Evolutionary conservation across 495 filamentous ascomycete genomes (phyloP).

Genomic region (Daldinia bambusicola): DNA sequence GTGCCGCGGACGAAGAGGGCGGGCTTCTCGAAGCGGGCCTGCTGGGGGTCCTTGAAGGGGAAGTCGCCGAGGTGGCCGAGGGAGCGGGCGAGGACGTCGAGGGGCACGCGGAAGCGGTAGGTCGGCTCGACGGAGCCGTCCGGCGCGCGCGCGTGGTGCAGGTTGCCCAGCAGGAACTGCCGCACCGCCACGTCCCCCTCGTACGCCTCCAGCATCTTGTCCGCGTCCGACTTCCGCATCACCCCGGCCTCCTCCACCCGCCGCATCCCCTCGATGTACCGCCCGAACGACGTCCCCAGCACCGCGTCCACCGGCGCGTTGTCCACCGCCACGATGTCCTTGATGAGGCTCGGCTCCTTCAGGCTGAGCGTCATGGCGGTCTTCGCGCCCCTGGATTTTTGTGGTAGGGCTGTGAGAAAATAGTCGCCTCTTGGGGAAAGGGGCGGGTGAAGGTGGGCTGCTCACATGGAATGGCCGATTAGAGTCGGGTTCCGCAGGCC

Average conservation of each 20-base stretch:
- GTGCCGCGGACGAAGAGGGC: conserved; percentile 88
- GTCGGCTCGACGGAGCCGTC: background rate
- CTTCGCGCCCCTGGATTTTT: conserved; percentile 83
- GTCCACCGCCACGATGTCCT: conserved; percentile 83
- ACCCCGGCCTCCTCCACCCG: conserved; percentile 74
- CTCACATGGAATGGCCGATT: conserved; percentile 95
- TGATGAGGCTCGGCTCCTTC: conserved; percentile 68
- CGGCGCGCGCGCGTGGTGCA: conserved; percentile 60
- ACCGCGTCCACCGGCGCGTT: conserved; percentile 89
- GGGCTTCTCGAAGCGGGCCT: conserved; percentile 73
- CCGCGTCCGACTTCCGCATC: conserved; percentile 77
- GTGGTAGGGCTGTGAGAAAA: background rate
- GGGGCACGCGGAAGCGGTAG: conserved; percentile 60
- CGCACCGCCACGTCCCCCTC: conserved; percentile 81
- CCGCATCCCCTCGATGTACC: conserved; percentile 87
- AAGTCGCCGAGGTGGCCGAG: conserved; percentile 80
- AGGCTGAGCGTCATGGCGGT: conserved; percentile 90
- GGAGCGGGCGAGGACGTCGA: conserved; percentile 50
- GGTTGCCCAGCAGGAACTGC: conserved; percentile 93
- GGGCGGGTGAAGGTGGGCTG: background rate
- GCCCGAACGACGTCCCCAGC: conserved; percentile 78
- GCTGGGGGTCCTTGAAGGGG: conserved; percentile 74
- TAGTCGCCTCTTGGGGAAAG: conserved; percentile 6
- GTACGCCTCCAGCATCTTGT: conserved; percentile 79
- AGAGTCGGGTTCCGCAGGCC: conserved; percentile 74